Conservation (phyloP, 2,329 filamentous ascomycete genomes). For the Talaromyces albobiverticillius region DNA sequence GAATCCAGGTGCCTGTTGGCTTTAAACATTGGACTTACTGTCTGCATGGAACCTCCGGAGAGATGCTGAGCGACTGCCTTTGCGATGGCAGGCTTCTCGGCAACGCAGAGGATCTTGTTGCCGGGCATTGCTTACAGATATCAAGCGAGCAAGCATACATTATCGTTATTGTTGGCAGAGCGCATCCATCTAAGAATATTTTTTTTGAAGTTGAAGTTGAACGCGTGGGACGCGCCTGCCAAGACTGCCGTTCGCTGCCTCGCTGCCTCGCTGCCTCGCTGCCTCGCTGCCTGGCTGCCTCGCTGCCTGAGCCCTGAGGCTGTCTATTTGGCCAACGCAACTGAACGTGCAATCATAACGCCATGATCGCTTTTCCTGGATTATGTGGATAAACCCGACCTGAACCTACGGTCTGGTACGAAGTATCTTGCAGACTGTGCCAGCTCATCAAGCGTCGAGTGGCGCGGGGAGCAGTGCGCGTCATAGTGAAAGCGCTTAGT, state of each 20-base stretch:
- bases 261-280: background rate
- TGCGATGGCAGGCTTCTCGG: slow-evolving; percentile 90
- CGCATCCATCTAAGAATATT: no score
- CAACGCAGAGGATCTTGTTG: slow-evolving; percentile 67
- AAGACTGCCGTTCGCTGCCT: background rate
- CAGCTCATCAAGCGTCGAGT: no score
- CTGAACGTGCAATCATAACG: background rate
- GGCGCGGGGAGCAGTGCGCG: background rate
- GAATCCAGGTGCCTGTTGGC: background rate
- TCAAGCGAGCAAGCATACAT: background rate
- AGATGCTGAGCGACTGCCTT: slow-evolving; percentile 91
- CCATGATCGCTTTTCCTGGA: slow-evolving; percentile 4
- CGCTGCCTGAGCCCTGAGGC: slow-evolving; percentile 4
- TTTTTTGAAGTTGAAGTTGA: background rate
- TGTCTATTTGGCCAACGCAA: background rate
- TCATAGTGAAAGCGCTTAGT: background rate
- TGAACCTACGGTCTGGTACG: no score
- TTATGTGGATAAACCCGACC: no score
- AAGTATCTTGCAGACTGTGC: no score
- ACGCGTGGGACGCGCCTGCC: slow-evolving; percentile 14
- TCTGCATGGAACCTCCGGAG: slow-evolving; percentile 69
- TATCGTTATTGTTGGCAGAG: background rate
- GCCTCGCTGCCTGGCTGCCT: background rate
- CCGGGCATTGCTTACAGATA: slow-evolving; percentile 10
- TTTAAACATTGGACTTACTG: slow-evolving; percentile 53